These are phyloP conservation scores for Truncatella angustata DNA, from an alignment of 2,329 filamentous ascomycete species.

Conservation along the genomic window DNA sequence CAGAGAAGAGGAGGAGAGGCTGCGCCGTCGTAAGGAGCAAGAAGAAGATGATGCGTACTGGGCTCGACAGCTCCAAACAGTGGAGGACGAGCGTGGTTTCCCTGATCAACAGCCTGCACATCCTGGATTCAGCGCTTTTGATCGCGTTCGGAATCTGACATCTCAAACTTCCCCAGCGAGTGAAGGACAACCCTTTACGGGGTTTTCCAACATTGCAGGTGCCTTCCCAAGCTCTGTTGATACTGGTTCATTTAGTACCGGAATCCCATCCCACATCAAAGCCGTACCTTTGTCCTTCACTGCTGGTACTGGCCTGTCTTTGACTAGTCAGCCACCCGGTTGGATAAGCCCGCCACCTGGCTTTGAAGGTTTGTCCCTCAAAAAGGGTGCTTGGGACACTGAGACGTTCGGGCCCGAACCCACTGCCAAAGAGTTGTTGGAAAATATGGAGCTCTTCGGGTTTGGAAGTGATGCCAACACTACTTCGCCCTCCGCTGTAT, in stretches of 20 bases:
- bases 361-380: constrained; percentile 2
- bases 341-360: background rate
- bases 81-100: background rate
- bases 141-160: constrained; percentile 15
- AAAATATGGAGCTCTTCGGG: too few relatives aligned
- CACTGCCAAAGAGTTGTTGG: too few relatives aligned
- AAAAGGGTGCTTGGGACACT: too few relatives aligned
- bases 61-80: constrained; percentile 12
- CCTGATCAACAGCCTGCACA: background rate
- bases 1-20: constrained; percentile 34
- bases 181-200: background rate
- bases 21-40: constrained; percentile 19
- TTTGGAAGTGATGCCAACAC: too few relatives aligned
- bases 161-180: constrained; percentile 1
- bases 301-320: background rate
- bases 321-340: background rate
- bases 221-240: background rate
- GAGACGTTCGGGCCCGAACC: too few relatives aligned
- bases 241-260: background rate
- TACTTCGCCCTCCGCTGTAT: too few relatives aligned
- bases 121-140: constrained; percentile 17
- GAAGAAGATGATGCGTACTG: constrained; percentile 14
- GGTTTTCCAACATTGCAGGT: too few relatives aligned
- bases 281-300: background rate
- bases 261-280: background rate